These are phyloP conservation scores for Xylaria sp. DNA, from an alignment of 2,329 filamentous ascomycete genomes.

Conservation along the genomic window DNA sequence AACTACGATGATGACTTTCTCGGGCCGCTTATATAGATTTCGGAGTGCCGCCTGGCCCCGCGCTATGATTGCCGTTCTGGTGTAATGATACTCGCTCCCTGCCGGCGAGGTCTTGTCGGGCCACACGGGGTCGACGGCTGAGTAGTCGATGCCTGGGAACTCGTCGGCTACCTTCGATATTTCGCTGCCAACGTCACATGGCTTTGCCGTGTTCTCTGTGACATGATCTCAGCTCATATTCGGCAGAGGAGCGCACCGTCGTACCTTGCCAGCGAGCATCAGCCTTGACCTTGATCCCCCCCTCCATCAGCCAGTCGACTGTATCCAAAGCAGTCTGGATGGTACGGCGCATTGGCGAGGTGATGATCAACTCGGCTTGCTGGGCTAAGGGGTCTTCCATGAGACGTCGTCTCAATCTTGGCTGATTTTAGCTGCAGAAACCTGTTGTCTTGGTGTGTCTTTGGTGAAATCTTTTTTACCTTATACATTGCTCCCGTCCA, in stretches of 20 bases:
- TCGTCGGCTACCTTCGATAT: conserved; percentile 56
- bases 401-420: conserved; percentile 56
- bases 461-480: background rate
- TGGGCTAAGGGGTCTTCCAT: conserved; percentile 53
- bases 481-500: conserved; percentile 61
- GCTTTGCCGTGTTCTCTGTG: conserved; percentile 65
- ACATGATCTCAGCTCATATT: conserved; percentile 25
- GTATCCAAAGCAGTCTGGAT: conserved; percentile 71
- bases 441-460: too few relatives aligned
- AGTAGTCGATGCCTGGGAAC: conserved; percentile 69
- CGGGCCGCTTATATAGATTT: conserved; percentile 63
- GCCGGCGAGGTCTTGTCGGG: conserved; percentile 69
- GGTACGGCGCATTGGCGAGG: conserved; percentile 73
- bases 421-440: too few relatives aligned
- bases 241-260: conserved; percentile 21
- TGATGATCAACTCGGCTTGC: conserved; percentile 65
- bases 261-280: conserved; percentile 74
- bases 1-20: conserved; percentile 72
- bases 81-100: conserved; percentile 63
- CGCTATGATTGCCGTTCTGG: conserved; percentile 61
- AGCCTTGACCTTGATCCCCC: conserved; percentile 64
- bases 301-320: conserved; percentile 67
- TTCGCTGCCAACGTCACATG: conserved; percentile 70
- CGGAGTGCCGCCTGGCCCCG: conserved; percentile 64
- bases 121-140: conserved; percentile 66